phyloP scores from a whole-genome alignment of 495 filamentous ascomycete species.

The Penicilliopsis zonata region DNA sequence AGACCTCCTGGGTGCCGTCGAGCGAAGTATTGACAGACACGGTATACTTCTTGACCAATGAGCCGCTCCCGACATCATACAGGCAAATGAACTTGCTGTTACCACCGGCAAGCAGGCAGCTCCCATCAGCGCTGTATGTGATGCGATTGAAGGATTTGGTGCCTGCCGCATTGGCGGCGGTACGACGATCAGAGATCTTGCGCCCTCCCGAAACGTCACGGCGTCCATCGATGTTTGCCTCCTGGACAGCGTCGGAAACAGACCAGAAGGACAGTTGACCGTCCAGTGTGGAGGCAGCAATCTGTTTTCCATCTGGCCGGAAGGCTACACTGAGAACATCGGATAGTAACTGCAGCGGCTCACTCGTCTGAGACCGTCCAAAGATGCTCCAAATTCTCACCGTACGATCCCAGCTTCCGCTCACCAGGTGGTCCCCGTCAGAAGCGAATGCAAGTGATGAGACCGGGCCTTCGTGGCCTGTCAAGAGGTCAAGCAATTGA shows the following conservation, averaged over 20 bases:
- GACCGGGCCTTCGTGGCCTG: conserved; percentile 90
- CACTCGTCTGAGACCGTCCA: conserved; percentile 81
- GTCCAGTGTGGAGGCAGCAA: conserved; percentile 86
- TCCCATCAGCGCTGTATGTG: conserved; percentile 82
- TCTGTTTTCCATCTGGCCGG: conserved; percentile 78
- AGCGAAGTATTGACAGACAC: conserved; percentile 88
- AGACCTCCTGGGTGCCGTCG: conserved; percentile 90
- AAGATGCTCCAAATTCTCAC: conserved; percentile 95
- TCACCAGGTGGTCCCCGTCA: conserved; percentile 68
- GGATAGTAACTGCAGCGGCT: conserved; percentile 79
- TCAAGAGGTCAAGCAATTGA: conserved; percentile 79
- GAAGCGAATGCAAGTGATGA: conserved; percentile 79
- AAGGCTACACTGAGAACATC: conserved; percentile 83
- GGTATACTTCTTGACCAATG: conserved; percentile 86
- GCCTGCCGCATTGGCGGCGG: conserved; percentile 77
- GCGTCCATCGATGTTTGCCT: conserved; percentile 70
- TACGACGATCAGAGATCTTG: conserved; percentile 72
- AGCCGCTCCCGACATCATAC: conserved; percentile 80
- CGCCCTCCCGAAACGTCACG: conserved; percentile 89
- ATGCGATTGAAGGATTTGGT: conserved; percentile 85
- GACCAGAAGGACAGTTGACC: conserved; percentile 95
- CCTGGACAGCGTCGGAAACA: conserved; percentile 72
- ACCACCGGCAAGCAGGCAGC: conserved; percentile 77
- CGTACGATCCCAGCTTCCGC: conserved; percentile 91
- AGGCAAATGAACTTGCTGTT: conserved; percentile 97